Evolutionary conservation across 2,329 filamentous ascomycete genomes (phyloP), one percentile per base, ranked within the genome.

Genomic region (Pyricularia pennisetigena): DNA sequence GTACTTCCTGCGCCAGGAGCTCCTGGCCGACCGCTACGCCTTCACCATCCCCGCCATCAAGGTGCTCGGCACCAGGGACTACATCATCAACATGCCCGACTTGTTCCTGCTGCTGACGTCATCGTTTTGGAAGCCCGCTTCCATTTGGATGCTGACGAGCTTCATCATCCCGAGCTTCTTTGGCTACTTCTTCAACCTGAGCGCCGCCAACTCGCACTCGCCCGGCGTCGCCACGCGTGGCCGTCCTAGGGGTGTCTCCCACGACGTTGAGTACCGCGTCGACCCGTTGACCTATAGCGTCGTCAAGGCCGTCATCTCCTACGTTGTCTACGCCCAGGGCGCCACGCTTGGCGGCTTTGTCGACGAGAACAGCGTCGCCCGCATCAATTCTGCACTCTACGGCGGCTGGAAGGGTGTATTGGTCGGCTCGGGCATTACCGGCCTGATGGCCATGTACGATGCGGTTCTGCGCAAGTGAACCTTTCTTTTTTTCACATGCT

Each of bases 251-350:
- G 57, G 65, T 65, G 72, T 76, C 66, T 75, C 80, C 54, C 59
- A 35, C 9, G 6, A 10, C 59, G 68, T 69, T 65, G 85, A 87
- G 71, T 88, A 89, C 71, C 80, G 83, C 6, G 88, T 94, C 71
- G 95, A 99, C 76, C 94, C 94, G 4, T 81, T 98, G 75, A 91
- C 90, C 26, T 99, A 96, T 80, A 97, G 94, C 81, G 88, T 98
- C 69, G 87, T 87, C 73, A 97, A 97, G 82, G 94, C 90, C 0
- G 77, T 98, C 68, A 79, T 94, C 69, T 88, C 91, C 8, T 97
- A 91, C 77, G 84, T 94, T 41, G 88, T 97, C 23, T 97, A 94
- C 76, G 86, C 84, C 10, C 87, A 90, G 76, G 86, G 86, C 41
- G 83, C 85, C 66, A 86, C 84, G 65, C 85, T 90, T 68, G 82